These are phyloP conservation scores for Phytophthora hibernalis DNA, from an alignment of 352 stramenopile species.

Conservation along the genomic window DNA sequence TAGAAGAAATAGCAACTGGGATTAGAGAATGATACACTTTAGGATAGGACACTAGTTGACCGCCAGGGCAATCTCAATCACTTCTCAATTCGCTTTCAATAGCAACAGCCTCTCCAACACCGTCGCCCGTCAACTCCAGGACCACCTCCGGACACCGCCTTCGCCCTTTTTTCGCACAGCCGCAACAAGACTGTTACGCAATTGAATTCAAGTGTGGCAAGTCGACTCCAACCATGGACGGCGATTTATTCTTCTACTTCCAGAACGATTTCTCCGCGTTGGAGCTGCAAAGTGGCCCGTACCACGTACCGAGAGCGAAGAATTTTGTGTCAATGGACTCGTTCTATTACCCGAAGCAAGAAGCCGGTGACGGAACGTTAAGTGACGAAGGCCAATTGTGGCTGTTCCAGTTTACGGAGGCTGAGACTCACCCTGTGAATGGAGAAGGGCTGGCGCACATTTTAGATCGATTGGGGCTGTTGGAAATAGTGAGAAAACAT, in stretches of 20 bases:
- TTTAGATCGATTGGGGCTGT: neutral
- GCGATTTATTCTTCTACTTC: neutral
- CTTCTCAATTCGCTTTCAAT: no score
- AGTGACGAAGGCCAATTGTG: neutral
- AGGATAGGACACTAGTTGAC: no score
- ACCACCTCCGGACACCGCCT: no score
- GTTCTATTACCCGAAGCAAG: neutral
- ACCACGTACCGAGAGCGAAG: neutral
- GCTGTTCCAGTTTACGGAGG: neutral
- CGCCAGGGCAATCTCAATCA: no score
- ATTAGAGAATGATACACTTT: no score
- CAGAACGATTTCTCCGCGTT: slow-evolving; percentile 1
- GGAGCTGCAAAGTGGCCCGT: neutral
- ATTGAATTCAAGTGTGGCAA: neutral
- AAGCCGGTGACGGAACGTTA: neutral
- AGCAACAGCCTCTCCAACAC: no score
- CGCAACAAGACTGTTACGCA: no score
- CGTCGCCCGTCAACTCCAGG: no score
- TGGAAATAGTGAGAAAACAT: no score
- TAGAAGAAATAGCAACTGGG: no score
- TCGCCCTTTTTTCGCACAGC: no score
- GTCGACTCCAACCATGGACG: neutral
- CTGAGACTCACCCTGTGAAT: no score
- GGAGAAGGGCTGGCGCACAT: neutral
- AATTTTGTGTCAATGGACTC: neutral